phyloP scores from a whole-genome alignment of 352 stramenopile species.

The Phytophthora colocasiae region DNA sequence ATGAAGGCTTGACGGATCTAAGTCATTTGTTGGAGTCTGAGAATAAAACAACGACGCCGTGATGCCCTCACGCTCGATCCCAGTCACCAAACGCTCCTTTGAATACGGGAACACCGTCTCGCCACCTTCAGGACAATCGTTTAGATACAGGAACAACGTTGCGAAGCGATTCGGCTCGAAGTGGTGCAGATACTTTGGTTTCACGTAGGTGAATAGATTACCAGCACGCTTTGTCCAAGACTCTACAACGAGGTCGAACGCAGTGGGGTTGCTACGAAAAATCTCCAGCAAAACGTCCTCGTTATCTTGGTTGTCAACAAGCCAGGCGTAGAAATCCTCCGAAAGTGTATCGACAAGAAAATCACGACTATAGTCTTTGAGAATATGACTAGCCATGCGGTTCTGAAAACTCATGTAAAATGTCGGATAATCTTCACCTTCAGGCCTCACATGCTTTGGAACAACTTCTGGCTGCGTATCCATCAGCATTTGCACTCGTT shows the following conservation, averaged over 20 bases:
- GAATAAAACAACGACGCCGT: conserved; percentile 80
- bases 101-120: conserved; percentile 95
- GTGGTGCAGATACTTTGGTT: conserved; percentile 53
- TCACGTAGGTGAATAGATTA: conserved; percentile 54
- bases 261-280: conserved; percentile 34
- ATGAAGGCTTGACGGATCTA: conserved; percentile 67
- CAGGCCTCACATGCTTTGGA: conserved; percentile 41
- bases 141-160: conserved; percentile 96
- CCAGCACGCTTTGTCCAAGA: conserved; percentile 62
- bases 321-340: conserved; percentile 57
- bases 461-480: conserved; percentile 44
- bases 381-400: conserved; percentile 49
- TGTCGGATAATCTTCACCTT: conserved; percentile 58
- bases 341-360: conserved; percentile 28
- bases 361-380: no score
- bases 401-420: conserved; percentile 70
- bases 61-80: conserved; percentile 69
- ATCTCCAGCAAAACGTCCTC: conserved; percentile 63
- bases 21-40: conserved; percentile 66
- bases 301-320: conserved; percentile 52
- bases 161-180: conserved; percentile 93
- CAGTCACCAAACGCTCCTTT: conserved; percentile 43
- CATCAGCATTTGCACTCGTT: conserved; percentile 60
- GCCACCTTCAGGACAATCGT: conserved; percentile 92
- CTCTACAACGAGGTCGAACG: conserved; percentile 58